Conservation (phyloP, 805 yeast species). For the Yarrowia sp. region DNA sequence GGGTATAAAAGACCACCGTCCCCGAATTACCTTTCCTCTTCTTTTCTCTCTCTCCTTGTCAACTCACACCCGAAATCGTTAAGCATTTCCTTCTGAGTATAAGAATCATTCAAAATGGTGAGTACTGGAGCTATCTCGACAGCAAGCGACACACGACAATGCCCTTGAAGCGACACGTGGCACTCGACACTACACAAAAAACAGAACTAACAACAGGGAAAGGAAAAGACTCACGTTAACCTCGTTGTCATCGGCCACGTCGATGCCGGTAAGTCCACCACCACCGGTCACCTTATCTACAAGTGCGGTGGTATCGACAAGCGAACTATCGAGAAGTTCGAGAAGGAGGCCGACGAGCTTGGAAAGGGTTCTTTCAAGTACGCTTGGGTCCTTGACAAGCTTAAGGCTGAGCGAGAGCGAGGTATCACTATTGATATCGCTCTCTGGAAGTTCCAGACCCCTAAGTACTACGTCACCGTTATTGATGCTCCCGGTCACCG, state of each 20-base stretch:
- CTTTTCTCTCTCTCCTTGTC: slow-evolving; percentile 40
- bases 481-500: slow-evolving; percentile 96
- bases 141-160: neutral
- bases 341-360: slow-evolving; percentile 96
- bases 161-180: neutral
- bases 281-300: slow-evolving; percentile 98
- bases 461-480: slow-evolving; percentile 84
- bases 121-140: slow-evolving; percentile 20
- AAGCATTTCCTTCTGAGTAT: slow-evolving; percentile 43
- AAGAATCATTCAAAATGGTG: slow-evolving; percentile 28
- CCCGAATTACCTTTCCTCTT: slow-evolving; percentile 31
- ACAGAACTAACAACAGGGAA: slow-evolving; percentile 54
- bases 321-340: slow-evolving; percentile 98
- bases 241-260: slow-evolving; percentile 99
- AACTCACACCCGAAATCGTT: slow-evolving; percentile 44
- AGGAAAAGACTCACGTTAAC: slow-evolving; percentile 97
- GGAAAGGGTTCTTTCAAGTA: slow-evolving; percentile 97
- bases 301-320: slow-evolving; percentile 98
- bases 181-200: neutral
- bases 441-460: slow-evolving; percentile 90
- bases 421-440: slow-evolving; percentile 96
- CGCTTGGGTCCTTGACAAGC: slow-evolving; percentile 96
- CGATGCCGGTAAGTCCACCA: slow-evolving; percentile 99
- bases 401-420: slow-evolving; percentile 95
- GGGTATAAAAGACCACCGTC: slow-evolving; percentile 29